Percentiles rank a stretch among this genome's conserved stretches.
These are phyloP conservation scores for Xerocomus spinulosus DNA, from an alignment of 768 basidiomycete genomes.

Conservation along the genomic window DNA sequence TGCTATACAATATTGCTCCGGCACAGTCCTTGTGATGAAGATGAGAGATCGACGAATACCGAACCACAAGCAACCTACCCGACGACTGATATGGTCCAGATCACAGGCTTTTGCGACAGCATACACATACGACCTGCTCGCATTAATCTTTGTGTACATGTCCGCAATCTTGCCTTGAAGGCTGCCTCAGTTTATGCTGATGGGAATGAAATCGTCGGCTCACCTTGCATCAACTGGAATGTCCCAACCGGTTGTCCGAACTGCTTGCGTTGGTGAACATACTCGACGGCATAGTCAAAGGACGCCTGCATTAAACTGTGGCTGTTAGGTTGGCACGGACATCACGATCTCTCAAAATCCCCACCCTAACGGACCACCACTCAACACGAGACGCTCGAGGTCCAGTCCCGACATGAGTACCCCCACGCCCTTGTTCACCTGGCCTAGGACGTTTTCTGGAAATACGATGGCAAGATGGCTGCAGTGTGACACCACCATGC, in stretches of 20 bases:
- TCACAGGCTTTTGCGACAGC: conserved; percentile 90
- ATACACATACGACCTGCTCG: conserved; percentile 88
- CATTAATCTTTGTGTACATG: conserved; percentile 92
- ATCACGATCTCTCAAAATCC: conserved; percentile 9
- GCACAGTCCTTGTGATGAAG: conserved; percentile 75
- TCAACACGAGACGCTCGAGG: conserved; percentile 85
- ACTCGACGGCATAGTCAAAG: conserved; percentile 82
- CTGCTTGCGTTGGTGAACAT: conserved; percentile 91
- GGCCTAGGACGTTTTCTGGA: conserved; percentile 79
- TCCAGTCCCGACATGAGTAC: conserved; percentile 96
- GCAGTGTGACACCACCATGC: conserved; percentile 6
- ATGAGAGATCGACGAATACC: conserved; percentile 4
- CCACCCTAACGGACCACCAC: conserved; percentile 88
- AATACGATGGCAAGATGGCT: neutral
- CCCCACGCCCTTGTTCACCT: conserved; percentile 70
- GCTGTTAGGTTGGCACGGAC: conserved; percentile 4
- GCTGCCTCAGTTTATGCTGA: neutral
- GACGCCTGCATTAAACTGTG: conserved; percentile 86
- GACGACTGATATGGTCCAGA: conserved; percentile 66
- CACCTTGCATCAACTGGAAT: conserved; percentile 96
- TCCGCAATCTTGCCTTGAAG: conserved; percentile 72
- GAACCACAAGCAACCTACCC: conserved; percentile 43
- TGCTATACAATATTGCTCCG: conserved; percentile 89
- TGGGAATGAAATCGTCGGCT: conserved; percentile 3
- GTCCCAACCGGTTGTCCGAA: conserved; percentile 84